Base-by-base conservation (phyloP, 441 rosid genomes). In the Biscutella auriculata region DNA sequence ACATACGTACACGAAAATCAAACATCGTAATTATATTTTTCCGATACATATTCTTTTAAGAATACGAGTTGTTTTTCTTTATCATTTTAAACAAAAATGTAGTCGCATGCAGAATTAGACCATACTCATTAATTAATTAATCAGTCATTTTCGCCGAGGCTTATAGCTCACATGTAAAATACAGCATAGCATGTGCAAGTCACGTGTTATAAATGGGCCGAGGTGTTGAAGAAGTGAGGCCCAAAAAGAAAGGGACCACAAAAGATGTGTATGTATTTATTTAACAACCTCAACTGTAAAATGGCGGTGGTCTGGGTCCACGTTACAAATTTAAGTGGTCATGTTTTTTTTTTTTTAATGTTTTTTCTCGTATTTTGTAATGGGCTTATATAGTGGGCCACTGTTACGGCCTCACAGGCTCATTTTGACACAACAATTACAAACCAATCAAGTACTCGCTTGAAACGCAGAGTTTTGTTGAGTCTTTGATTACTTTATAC, bases 261-360 rank as follows among this genome's bases (percentile, higher is more conserved):
- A 26, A 41, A 4, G 7, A n/a, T 61, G 14, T 39, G 25, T 60
- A 27, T 53, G n/a, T n/a, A n/a, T n/a, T n/a, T n/a, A 55, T 26
- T 41, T 45, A 67, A 59, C 65, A 42, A 45, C 37, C 62, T 46
- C 57, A 67, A 60, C 67, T 33, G 43, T n/a, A 32, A 54, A 62
- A 47, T 46, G 63, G 52, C 72, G 72, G 67, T 55, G 67, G 67
- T 61, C 63, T n/a, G n/a, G n/a, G 60, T 66, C 71, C 4, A 52
- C 16, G 3, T 68, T 62, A 53, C 36, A 45, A 41, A 46, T 62
- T 68, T 40, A 61, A 55, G 53, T 41, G 58, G 49, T 63, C 72
- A 68, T 68, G n/a, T n/a, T n/a, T n/a, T n/a, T n/a, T n/a, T n/a
- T n/a, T n/a, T n/a, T n/a, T n/a, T n/a, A n/a, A n/a, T n/a, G n/a